Conservation (phyloP, 1,284 basidiomycete species). For the Ceratobasidium sp. region DNA sequence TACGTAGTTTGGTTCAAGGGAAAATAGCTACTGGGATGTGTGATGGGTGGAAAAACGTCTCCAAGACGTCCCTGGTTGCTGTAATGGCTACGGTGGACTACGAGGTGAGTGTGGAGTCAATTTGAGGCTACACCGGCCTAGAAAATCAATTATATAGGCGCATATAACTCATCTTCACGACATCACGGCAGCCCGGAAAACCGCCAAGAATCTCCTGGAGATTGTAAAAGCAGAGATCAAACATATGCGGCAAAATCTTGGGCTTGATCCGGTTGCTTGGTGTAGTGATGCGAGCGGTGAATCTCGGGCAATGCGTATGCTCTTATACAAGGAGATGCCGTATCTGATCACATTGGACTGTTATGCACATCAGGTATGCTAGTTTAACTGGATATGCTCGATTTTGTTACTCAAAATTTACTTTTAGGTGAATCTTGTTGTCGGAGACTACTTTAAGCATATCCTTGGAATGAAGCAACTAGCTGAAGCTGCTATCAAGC, state of each 20-base stretch:
- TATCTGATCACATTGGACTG: slow-evolving; percentile 10
- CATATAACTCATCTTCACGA: too few relatives aligned
- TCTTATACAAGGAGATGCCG: background rate
- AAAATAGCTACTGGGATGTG: slow-evolving; percentile 27
- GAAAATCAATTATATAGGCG: too few relatives aligned
- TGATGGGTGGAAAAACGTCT: slow-evolving; percentile 42
- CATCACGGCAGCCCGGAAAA: slow-evolving; percentile 55
- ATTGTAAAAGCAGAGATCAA: slow-evolving; percentile 52
- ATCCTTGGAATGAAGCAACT: background rate
- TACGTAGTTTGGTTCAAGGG: slow-evolving; percentile 7
- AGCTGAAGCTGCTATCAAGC: background rate
- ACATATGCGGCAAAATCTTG: background rate
- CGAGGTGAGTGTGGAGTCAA: background rate
- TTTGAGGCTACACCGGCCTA: too few relatives aligned
- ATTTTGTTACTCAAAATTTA: too few relatives aligned
- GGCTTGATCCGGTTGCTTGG: slow-evolving; percentile 54
- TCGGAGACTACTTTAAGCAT: background rate
- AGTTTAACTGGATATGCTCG: too few relatives aligned
- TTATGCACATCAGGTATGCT: slow-evolving; percentile 24
- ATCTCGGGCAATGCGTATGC: background rate
- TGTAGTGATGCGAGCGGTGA: slow-evolving; percentile 49
- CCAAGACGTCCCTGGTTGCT: slow-evolving; percentile 25
- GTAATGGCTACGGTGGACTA: slow-evolving; percentile 27
- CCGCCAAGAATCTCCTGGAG: slow-evolving; percentile 54
- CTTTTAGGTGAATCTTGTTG: slow-evolving; percentile 21